Base-by-base conservation (phyloP, 805 yeast species). In the Tetrapisispora arboricola region DNA sequence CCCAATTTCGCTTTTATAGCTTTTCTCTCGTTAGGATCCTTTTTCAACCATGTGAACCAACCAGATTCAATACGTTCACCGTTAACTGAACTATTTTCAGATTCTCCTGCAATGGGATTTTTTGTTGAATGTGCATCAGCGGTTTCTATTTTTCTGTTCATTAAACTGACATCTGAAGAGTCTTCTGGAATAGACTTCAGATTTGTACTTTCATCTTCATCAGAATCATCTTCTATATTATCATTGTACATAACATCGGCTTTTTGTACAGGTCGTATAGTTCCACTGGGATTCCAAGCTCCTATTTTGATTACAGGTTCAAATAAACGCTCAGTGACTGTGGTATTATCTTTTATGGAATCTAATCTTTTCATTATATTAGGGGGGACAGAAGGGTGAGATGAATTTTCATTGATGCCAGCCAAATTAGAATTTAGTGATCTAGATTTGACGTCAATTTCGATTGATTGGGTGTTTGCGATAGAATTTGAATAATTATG, bases 1-100 rank as follows among this genome's bases (percentile, higher is more conserved):
- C 97, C 98, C 40, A 92, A 64, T 49, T 92, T 86, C 28, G 96
- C 97, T 47, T 76, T 75, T 46, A 79, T 72, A 0, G 87, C 83
- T 54, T 84, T 84, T 30, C 84, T 85, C 39, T 76, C 84, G 36
- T 75, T 79, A 22, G 75, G 72, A 34, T 70, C 71, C 68, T 71
- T 67, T 61, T 52, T 66, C 44, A 82, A 62, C 84, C 94, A 83
- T 8, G 80, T 70, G 44, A 75, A 64, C 80, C 80, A 72, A 15
- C 73, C 53, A 15, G 47, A 43, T 6, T 40, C 42, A 29, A 38
- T 21, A 31, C 38, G 55, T 21, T 44, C 29, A 11, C 31, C 42
- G 29, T 42, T 19, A 38, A 47, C 41, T 43, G 49, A 27, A 41
- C 43, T 35, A 11, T 43, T 38, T 4, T 24, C 37, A n/a, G 27